Evolutionary conservation across 306 rosid species (phyloP).

Genomic region (Acacia crassicarpa): DNA sequence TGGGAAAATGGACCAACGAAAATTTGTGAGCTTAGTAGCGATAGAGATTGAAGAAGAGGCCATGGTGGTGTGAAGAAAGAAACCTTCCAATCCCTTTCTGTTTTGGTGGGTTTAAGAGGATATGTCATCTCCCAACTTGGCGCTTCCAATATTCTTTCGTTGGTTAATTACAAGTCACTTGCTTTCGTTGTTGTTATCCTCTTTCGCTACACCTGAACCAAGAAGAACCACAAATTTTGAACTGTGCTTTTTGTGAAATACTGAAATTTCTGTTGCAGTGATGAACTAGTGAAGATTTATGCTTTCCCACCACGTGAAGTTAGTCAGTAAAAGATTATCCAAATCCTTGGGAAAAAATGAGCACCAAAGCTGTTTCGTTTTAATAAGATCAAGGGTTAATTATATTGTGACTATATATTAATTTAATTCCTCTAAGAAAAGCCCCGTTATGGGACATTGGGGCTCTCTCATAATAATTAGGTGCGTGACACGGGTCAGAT

Average conservation of each 20-base stretch:
- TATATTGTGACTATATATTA: neutral
- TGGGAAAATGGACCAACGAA: slow-evolving; percentile 40
- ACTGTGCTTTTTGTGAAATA: neutral
- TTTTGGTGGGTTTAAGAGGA: slow-evolving; percentile 20
- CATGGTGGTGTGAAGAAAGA: neutral
- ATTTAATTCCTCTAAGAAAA: neutral
- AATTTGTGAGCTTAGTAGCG: slow-evolving; percentile 23
- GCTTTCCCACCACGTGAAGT: neutral
- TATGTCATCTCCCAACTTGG: slow-evolving; percentile 23
- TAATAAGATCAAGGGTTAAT: neutral
- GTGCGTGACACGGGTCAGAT: no score
- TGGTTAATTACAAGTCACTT: neutral
- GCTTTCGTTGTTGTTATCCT: slow-evolving; percentile 19
- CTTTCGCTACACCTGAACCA: neutral
- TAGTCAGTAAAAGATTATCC: neutral
- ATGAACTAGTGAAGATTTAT: no score
- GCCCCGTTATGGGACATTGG: no score
- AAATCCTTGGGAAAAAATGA: neutral
- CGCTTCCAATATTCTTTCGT: slow-evolving; percentile 17
- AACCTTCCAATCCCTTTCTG: slow-evolving; percentile 25
- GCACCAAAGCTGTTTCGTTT: neutral
- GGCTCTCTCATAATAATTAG: no score
- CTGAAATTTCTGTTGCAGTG: neutral
- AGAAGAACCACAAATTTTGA: neutral
- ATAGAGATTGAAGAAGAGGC: slow-evolving; percentile 21